These are phyloP conservation scores for Sarocladium kiliense DNA, from an alignment of 2,329 filamentous ascomycete species.

Conservation along the genomic window DNA sequence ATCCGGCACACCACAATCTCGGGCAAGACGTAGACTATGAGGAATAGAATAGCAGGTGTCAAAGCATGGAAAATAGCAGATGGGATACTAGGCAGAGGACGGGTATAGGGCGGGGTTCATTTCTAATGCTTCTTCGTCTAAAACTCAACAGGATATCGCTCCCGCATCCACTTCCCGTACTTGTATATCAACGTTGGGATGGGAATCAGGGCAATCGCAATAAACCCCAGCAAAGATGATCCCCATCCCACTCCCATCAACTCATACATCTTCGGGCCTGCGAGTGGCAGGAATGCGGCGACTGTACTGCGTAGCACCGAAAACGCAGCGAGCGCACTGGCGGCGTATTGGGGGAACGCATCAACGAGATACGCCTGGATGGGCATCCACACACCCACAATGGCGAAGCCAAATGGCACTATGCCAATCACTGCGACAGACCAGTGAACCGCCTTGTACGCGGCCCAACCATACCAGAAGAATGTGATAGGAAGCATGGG, in stretches of 20 bases:
- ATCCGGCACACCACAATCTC: too few species aligned
- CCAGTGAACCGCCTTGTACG: conserved; percentile 15
- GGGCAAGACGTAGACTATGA: too few species aligned
- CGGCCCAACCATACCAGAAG: conserved; percentile 19
- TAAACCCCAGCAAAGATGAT: conserved; percentile 33
- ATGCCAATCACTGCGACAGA: conserved; percentile 26
- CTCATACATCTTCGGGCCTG: conserved; percentile 31
- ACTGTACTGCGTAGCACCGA: too few species aligned
- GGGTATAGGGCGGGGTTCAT: too few species aligned
- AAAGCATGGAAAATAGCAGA: too few species aligned
- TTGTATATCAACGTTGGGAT: conserved; percentile 25
- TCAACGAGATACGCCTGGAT: conserved; percentile 17
- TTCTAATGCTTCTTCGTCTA: too few species aligned
- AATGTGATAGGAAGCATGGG: conserved; percentile 14
- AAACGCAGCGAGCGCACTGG: conserved; percentile 20
- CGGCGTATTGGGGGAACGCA: conserved; percentile 18
- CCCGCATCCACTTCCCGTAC: conserved; percentile 16
- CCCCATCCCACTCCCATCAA: conserved; percentile 35
- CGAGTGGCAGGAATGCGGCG: conserved; percentile 33
- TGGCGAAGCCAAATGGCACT: conserved; percentile 34
- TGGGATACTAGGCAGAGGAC: background rate
- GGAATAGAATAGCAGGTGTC: too few species aligned
- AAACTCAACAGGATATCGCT: background rate
- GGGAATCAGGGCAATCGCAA: conserved; percentile 27
- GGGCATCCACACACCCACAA: conserved; percentile 43